Evolutionary conservation across 495 filamentous ascomycete genomes (phyloP).

Genomic region (Penicillium lividum): DNA sequence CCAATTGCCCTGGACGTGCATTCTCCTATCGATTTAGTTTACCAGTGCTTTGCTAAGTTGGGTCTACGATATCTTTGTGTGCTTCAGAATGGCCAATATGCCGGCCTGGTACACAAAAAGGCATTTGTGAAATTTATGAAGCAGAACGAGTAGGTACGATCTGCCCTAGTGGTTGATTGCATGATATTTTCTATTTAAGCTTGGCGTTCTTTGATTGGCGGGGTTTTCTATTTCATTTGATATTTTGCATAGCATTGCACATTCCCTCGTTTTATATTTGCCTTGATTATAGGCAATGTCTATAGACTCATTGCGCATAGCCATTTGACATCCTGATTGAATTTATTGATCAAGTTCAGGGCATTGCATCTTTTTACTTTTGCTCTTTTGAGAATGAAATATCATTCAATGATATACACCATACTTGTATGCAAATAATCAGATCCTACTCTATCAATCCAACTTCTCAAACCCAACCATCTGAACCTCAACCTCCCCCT

Average conservation of each 20-base stretch:
- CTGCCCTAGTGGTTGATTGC: background rate
- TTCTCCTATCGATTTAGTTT: conserved; percentile 92
- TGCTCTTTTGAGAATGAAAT: background rate
- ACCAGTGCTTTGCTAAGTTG: conserved; percentile 95
- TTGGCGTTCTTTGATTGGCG: background rate
- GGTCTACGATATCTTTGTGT: conserved; percentile 93
- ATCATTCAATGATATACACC: background rate
- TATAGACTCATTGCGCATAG: conserved; percentile 1
- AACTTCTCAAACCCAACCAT: conserved; percentile 48
- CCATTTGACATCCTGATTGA: background rate
- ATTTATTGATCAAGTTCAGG: background rate
- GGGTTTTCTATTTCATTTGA: conserved; percentile 5
- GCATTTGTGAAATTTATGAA: conserved; percentile 93
- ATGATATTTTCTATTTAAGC: background rate
- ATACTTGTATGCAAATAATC: background rate
- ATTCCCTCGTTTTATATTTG: background rate
- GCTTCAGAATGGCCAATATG: conserved; percentile 77
- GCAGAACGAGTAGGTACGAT: conserved; percentile 60
- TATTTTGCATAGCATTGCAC: conserved; percentile 24
- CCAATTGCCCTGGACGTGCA: conserved; percentile 86
- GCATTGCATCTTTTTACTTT: background rate
- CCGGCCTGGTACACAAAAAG: conserved; percentile 96
- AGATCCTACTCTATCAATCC: background rate
- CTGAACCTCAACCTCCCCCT: conserved; percentile 44
- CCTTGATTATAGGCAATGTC: background rate